Conservation (phyloP, 2,329 filamentous ascomycete species). For the Epicoccum nigrum region DNA sequence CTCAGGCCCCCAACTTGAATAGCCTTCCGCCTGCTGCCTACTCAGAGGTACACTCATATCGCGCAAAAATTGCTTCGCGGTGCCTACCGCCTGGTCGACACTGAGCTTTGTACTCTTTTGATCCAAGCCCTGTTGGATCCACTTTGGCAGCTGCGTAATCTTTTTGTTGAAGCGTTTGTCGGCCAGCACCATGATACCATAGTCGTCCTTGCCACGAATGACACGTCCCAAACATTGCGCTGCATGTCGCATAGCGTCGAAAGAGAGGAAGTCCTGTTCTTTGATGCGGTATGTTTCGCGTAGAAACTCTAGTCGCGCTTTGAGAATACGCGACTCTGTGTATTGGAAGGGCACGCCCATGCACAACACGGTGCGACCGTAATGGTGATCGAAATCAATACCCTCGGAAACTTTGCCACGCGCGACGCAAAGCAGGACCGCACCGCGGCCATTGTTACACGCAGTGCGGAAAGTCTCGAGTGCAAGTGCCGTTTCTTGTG, state of each 20-base stretch:
- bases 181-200: constrained; percentile 98
- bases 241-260: constrained; percentile 99
- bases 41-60: constrained; percentile 92
- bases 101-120: constrained; percentile 89
- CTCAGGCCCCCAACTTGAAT: constrained; percentile 86
- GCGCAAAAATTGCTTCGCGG: constrained; percentile 85
- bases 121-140: constrained; percentile 88
- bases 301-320: constrained; percentile 93
- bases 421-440: constrained; percentile 91
- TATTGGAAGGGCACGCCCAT: constrained; percentile 99
- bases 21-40: constrained; percentile 82
- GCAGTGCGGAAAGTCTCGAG: constrained; percentile 97
- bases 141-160: constrained; percentile 86
- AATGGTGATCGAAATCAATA: constrained; percentile 99
- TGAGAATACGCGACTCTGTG: constrained; percentile 95
- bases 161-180: constrained; percentile 95
- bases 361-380: constrained; percentile 91
- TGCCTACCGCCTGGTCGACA: constrained; percentile 92
- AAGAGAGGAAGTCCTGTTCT: constrained; percentile 96
- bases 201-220: constrained; percentile 94
- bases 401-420: constrained; percentile 97
- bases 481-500: constrained; percentile 93
- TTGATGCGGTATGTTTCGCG: constrained; percentile 95
- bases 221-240: constrained; percentile 96
- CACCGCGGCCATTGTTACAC: constrained; percentile 94